Base-by-base conservation (phyloP, 2,329 filamentous ascomycete species). In the Drechslera avenae region DNA sequence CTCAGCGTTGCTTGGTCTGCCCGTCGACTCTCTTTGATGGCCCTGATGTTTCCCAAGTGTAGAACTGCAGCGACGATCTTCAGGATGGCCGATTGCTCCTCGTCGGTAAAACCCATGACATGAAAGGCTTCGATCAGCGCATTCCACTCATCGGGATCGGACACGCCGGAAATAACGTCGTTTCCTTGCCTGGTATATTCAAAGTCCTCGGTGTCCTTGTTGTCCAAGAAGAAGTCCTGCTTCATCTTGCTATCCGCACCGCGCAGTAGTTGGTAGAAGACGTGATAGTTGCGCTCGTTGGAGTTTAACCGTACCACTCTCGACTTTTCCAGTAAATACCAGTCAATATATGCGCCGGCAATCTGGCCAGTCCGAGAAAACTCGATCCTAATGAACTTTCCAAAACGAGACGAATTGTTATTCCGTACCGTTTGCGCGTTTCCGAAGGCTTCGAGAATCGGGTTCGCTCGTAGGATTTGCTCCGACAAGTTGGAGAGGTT, bases 251-350 rank as follows among this genome's bases (percentile, higher is more conserved):
- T 74, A 66, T 91, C 88, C 0, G 92, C 91, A 18, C 95, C 94
- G 61, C 89, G 89, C 3, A 99, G 79, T 13, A 99, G 81, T 74
- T 99, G 95, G 69, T 99, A 99, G 73, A 99, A 99, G 48, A 99
- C 82, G 72, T 99, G 94, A 71, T 99, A 99, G 67, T 95, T 99
- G 46, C 94, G 86, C 76, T 99, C 94, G 49, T 91, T 89, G 0
- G 84, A 71, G 67, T 95, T 96, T 54, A 96, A 84, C 34, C 87
- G 87, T 16, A 99, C 93, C 6, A 99, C 94, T 63, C 94, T 85
- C n/a, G 94, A 99, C 75, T 99, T 99, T 70, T 99, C 94, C 12
- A 99, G 79, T 0, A 99, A 81, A 74, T 97, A 99, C 94, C 94
- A 99, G 72, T 99, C 92, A 60, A 99, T 97, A 76, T 91, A 97